Evolutionary conservation across 495 filamentous ascomycete species (phyloP).

Genomic region (Choiromyces venosus): DNA sequence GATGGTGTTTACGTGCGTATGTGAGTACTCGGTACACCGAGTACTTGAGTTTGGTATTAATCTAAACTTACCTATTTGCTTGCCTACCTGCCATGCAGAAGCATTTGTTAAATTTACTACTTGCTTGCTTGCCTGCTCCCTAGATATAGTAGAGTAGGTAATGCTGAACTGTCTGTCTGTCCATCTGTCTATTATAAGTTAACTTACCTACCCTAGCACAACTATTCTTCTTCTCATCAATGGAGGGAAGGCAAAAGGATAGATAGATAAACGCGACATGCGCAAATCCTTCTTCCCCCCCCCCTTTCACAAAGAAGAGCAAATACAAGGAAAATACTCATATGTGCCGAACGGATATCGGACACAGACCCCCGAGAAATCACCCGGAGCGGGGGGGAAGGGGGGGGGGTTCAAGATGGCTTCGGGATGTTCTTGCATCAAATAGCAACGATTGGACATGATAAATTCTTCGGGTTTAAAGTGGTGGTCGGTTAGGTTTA

Average conservation of each 20-base stretch:
- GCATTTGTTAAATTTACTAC: background rate
- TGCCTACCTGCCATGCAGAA: background rate
- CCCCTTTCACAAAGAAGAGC: background rate
- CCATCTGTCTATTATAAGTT: too few species aligned
- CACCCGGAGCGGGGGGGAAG: background rate
- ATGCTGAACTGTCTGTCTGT: too few species aligned
- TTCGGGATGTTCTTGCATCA: background rate
- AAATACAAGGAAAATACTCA: background rate
- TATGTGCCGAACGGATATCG: background rate
- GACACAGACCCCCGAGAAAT: background rate
- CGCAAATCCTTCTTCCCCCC: background rate
- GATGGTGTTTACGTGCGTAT: background rate
- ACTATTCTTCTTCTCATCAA: too few species aligned
- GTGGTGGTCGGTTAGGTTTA: background rate
- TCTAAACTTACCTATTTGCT: too few species aligned
- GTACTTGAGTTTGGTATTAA: background rate
- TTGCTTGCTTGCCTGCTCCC: background rate
- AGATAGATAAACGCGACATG: too few species aligned
- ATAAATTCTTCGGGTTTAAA: background rate
- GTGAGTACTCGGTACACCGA: background rate
- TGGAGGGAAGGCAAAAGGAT: too few species aligned
- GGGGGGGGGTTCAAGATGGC: background rate
- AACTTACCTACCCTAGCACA: too few species aligned
- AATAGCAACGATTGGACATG: background rate
- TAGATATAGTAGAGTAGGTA: background rate